phyloP scores from a whole-genome alignment of 495 filamentous ascomycete species.

The Penicillium arizonense region DNA sequence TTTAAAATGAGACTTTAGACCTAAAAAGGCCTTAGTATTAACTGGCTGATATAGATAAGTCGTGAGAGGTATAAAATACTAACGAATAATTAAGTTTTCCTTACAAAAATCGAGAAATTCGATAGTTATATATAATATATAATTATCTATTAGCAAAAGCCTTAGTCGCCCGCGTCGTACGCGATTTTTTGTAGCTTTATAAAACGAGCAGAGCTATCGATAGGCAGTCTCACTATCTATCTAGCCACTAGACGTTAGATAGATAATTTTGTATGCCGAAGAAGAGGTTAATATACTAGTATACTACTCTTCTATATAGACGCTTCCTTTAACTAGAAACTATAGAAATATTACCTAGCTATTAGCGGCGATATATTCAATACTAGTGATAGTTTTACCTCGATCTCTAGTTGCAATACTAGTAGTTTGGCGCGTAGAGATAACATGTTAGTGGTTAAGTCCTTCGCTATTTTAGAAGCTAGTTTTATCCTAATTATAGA shows the following conservation, averaged over 20 bases:
- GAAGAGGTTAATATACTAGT: background rate
- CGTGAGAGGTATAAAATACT: too few relatives aligned
- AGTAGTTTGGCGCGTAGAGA: background rate
- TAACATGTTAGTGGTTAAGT: too few relatives aligned
- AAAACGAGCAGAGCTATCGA: background rate
- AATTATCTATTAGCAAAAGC: background rate
- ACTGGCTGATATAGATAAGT: too few relatives aligned
- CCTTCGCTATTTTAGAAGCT: too few relatives aligned
- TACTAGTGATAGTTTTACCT: background rate
- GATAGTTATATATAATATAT: background rate
- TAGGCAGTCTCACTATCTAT: background rate
- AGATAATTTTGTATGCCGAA: background rate
- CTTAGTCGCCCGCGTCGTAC: background rate
- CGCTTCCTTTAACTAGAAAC: background rate
- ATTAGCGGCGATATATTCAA: background rate
- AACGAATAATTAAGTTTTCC: too few relatives aligned
- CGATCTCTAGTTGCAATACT: background rate
- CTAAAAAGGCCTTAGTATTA: too few relatives aligned
- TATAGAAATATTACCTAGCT: background rate
- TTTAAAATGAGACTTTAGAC: too few relatives aligned
- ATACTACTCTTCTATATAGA: background rate
- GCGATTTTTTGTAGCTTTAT: background rate
- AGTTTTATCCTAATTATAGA: too few relatives aligned
- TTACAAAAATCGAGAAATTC: background rate
- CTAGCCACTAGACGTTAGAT: background rate